Conservation (phyloP, 129 eudicot species). For the Tanacetum coccineum region DNA sequence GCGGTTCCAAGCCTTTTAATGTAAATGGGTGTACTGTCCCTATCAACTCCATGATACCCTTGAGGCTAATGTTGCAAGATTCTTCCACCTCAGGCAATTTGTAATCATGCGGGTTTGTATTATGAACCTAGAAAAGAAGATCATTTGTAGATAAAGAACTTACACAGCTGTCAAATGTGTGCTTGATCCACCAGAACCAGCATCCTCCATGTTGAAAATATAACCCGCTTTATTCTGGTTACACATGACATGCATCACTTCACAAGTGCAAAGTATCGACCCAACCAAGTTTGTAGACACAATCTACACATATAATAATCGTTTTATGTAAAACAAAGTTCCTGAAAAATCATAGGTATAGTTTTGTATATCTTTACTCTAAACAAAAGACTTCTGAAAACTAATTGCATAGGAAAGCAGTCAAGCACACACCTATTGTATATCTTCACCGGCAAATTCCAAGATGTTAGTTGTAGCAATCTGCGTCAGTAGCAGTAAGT, state of each 20-base stretch:
- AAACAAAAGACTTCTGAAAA: too few relatives aligned
- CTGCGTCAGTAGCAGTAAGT: too few relatives aligned
- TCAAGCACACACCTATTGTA: constrained; percentile 56
- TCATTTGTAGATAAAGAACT: constrained; percentile 26
- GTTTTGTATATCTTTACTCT: background rate
- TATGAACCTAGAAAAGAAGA: background rate
- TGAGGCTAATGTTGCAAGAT: too few relatives aligned
- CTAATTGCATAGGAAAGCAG: background rate
- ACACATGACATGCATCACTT: constrained; percentile 72
- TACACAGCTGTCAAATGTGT: constrained; percentile 96
- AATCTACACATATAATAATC: constrained; percentile 42
- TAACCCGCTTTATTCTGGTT: constrained; percentile 66
- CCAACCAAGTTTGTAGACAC: constrained; percentile 94
- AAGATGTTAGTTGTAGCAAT: background rate
- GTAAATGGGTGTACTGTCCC: too few relatives aligned
- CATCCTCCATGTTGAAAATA: constrained; percentile 93
- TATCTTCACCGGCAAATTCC: constrained; percentile 74
- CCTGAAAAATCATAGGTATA: background rate
- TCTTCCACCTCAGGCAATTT: too few relatives aligned
- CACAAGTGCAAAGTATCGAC: constrained; percentile 92
- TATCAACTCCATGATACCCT: too few relatives aligned
- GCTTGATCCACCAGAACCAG: constrained; percentile 97
- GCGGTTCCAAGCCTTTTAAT: too few relatives aligned
- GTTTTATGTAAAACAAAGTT: background rate
- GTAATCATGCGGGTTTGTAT: too few relatives aligned